Evolutionary conservation across 164 flowering plant genomes (phyloP), one percentile per base, ranked within the genome.

Genomic region (Liquidambar formosana): DNA sequence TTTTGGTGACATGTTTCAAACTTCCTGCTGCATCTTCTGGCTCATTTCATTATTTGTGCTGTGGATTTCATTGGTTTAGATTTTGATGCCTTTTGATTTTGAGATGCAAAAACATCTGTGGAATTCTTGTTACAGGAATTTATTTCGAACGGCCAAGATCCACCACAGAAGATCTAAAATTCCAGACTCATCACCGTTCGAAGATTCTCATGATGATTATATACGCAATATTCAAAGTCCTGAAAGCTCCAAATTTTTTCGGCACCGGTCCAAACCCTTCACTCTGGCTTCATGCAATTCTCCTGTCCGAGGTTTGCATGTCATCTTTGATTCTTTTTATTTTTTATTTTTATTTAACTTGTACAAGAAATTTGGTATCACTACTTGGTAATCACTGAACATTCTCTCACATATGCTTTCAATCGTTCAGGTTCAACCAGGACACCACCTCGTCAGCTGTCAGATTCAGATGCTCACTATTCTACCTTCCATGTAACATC

Each of bases 401-500:
- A 25, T 10, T 15, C 54, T 19, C 6, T 33, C 47, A 8, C 44
- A 38, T 38, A 10, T 67, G 59, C 27, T 46, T 41, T 41, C 5
- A 60, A 72, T 14, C 18, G n/a, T 68, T 71, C 83, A 82, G 84
- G 79, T 63, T 38, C 59, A 15, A 54, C 48, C 21, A 66, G 61
- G 70, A 71, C 63, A n/a, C 70, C 80, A 9, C 71, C 84, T 38
- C 18, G 49, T n/a, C 63, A 22, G 10, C 67, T 51, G 28, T 71
- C 81, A 52, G 84, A 75, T 51, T 56, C 82, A 16, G 84, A 69
- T 8, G 63, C 78, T 25, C 88, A 77, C 79, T 88, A 79, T 61
- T 95, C 99, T 19, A 81, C 88, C 25, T 89, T 83, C 74, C 99
- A 95, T 63, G 15, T 64, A 0, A 88, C 94, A 15, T 89, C 97